Base-by-base conservation (phyloP, 2,329 filamentous ascomycete species). In the Furcasterigmium sp. region DNA sequence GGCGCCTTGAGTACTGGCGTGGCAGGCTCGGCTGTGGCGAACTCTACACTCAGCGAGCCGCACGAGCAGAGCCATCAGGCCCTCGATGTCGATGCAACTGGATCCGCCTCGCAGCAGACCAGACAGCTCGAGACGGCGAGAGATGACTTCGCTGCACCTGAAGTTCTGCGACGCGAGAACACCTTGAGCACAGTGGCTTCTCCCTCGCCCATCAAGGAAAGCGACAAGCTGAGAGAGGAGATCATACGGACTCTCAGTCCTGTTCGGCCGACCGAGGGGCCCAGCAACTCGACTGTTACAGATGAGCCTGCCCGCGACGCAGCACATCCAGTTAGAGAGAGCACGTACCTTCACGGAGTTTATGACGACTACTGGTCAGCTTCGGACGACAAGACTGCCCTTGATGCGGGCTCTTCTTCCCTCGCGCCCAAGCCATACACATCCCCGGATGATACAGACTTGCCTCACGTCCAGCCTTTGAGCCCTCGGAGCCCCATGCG, bases 161-260 rank as follows among this genome's bases (percentile, higher is more conserved):
- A 57, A 17, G 55, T 58, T 7, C 52, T 75, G 19, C 61, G 68
- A 42, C 64, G 71, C 3, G 62, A 66, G 20, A 57, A 64, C 7
- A 73, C 70, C 1, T 59, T 71, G 38, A 77, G 73, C 53, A 75
- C 73, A 1, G 56, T 64, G 9, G 70, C 71, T 9, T 70, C 72
- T 8, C 67, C 65, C 8, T 73, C 74, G 1, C 73, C 79, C 23
- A 69, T 82, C 46, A 78, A 83, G 51, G 85, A 89, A 54, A 89
- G 78, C 53, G 86, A 91, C 51, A 72, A 77, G 44, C 60, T 91
- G 37, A 75, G 81, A 21, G 83, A 87, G 46, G 87, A 91, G 53
- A 91, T 91, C 43, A 80, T 88, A 42, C 80, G 78, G 45, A 85
- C 80, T 34, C 67, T 91, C 3, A 82, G 73, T 43, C 75, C 82